Conservation (phyloP, 2,329 filamentous ascomycete species). For the Botrytis fragariae region DNA sequence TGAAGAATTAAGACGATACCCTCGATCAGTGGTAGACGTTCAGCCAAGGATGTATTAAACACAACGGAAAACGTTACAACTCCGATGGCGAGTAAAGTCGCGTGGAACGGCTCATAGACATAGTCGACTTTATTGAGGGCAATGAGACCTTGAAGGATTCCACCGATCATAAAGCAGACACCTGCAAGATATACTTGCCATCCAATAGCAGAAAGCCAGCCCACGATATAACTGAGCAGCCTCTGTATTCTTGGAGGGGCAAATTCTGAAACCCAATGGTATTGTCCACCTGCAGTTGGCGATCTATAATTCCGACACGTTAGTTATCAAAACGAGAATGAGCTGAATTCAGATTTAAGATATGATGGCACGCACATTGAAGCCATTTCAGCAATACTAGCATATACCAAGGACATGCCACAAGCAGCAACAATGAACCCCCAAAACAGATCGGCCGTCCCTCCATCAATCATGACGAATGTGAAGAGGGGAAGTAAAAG, state of each 20-base stretch:
- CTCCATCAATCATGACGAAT: conserved; percentile 24
- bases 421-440: conserved; percentile 34
- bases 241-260: conserved; percentile 48
- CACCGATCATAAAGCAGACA: conserved; percentile 42
- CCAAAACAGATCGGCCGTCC: conserved; percentile 41
- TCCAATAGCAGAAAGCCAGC: conserved; percentile 46
- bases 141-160: conserved; percentile 45
- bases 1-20: conserved; percentile 46
- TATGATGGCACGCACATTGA: conserved; percentile 27
- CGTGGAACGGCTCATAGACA: conserved; percentile 42
- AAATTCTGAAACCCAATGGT: conserved; percentile 56
- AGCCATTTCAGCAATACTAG: conserved; percentile 32
- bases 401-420: conserved; percentile 31
- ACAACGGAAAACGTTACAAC: conserved; percentile 43
- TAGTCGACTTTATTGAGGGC: conserved; percentile 40
- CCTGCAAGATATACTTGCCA: conserved; percentile 47
- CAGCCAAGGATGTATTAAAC: conserved; percentile 45
- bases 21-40: conserved; percentile 44
- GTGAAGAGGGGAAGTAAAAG: conserved; percentile 37
- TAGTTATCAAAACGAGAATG: background rate
- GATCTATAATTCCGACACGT: conserved; percentile 37
- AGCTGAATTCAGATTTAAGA: background rate
- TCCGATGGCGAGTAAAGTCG: conserved; percentile 45
- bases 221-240: conserved; percentile 51
- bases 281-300: conserved; percentile 56